These are phyloP conservation scores for Plectosphaerella sp. DNA, from an alignment of 2,329 filamentous ascomycete genomes.

Conservation along the genomic window DNA sequence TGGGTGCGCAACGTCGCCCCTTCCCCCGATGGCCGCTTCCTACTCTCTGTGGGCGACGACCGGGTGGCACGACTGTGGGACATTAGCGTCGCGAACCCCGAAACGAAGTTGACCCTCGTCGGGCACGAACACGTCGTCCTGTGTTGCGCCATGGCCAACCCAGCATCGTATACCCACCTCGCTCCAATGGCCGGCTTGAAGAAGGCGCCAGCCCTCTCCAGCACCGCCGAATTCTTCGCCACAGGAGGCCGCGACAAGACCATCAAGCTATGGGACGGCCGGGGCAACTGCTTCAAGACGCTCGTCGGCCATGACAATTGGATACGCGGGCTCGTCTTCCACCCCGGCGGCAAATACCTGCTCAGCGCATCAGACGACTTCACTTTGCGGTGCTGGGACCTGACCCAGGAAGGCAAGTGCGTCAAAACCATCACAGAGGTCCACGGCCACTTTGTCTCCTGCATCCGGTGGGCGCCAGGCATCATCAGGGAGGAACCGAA, in stretches of 20 bases:
- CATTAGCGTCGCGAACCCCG: constrained; percentile 60
- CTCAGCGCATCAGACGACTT: constrained; percentile 86
- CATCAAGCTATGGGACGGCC: constrained; percentile 83
- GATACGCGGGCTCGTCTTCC: constrained; percentile 82
- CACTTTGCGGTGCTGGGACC: constrained; percentile 89
- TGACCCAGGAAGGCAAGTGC: constrained; percentile 84
- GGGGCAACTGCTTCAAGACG: constrained; percentile 80
- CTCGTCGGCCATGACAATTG: constrained; percentile 90
- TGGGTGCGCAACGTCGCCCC: constrained; percentile 91
- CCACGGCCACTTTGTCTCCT: constrained; percentile 81
- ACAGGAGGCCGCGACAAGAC: constrained; percentile 88
- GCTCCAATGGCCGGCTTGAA: constrained; percentile 76
- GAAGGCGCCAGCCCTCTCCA: constrained; percentile 69
- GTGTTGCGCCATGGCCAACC: constrained; percentile 82
- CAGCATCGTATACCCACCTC: constrained; percentile 72
- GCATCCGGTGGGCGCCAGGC: constrained; percentile 81
- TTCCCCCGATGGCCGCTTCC: constrained; percentile 76
- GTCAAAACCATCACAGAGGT: constrained; percentile 76
- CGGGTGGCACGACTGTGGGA: constrained; percentile 84
- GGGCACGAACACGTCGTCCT: constrained; percentile 85
- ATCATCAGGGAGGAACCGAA: constrained; percentile 56
- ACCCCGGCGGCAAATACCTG: constrained; percentile 87
- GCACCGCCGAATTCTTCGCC: constrained; percentile 81
- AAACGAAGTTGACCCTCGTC: constrained; percentile 73
- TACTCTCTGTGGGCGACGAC: constrained; percentile 80